phyloP scores from a whole-genome alignment of 805 yeast species.

The Teunomyces atbi region DNA sequence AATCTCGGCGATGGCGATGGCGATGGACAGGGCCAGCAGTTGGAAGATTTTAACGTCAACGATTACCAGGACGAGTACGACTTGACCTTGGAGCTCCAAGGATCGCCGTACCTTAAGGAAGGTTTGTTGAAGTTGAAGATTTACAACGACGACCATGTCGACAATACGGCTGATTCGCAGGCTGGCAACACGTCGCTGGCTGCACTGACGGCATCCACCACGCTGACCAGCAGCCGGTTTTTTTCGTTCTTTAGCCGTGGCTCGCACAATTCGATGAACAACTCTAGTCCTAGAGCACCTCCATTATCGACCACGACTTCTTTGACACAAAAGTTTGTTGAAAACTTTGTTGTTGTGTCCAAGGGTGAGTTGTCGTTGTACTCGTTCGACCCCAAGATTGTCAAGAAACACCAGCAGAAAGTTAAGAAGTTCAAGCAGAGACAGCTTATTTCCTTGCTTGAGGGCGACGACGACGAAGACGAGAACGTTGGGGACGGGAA shows the following conservation, averaged over 20 bases:
- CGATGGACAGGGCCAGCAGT: constrained; percentile 11
- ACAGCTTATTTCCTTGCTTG: constrained; percentile 13
- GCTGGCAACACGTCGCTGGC: constrained; percentile 14
- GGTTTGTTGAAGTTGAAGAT: constrained; percentile 53
- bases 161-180: constrained; percentile 15
- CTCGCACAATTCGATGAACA: background rate
- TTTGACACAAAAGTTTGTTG: constrained; percentile 29
- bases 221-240: constrained; percentile 17
- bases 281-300: constrained; percentile 1
- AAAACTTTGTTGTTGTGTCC: constrained; percentile 63
- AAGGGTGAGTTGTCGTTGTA: constrained; percentile 63
- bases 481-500: constrained; percentile 57
- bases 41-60: constrained; percentile 38
- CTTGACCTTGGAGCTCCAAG: constrained; percentile 59
- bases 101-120: constrained; percentile 79
- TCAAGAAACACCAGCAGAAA: constrained; percentile 40
- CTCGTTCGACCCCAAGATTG: constrained; percentile 47
- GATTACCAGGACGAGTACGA: constrained; percentile 52
- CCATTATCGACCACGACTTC: constrained; percentile 3
- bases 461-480: constrained; percentile 23
- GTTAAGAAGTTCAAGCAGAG: constrained; percentile 21
- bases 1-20: constrained; percentile 11
- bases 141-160: constrained; percentile 37
- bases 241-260: constrained; percentile 27
- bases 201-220: constrained; percentile 11